Evolutionary conservation across 306 rosid genomes (phyloP), one percentile per base, ranked within the genome.

Genomic region (Gleditsia sinensis): DNA sequence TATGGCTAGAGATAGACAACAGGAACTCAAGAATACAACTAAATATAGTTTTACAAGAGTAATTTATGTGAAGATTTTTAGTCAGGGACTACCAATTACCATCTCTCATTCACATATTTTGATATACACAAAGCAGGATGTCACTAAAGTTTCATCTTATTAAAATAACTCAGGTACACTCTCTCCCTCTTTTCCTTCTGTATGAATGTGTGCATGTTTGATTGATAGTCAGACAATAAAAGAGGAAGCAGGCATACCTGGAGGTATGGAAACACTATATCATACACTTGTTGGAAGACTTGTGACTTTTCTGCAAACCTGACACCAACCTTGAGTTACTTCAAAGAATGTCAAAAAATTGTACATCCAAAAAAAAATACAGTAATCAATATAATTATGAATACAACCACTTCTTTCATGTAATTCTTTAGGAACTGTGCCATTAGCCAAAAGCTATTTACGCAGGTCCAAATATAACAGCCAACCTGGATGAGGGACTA

Each of bases 251-350:
- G 27, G 71, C 49, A 67, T 69, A 83, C 97, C 98, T 94, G 97
- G 80, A 94, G 88, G 84, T 83, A 84, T 50, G 98, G 98, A 78
- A 63, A 72, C 53, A 90, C 81, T 21, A 25, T 51, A 59, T 80
- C 66, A 77, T 83, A 90, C 58, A 88, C 95, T 54, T 75, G 93
- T 51, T 48, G 62, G 80, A 90, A 87, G 65, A 89, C 24, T 33
- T 83, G 80, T 70, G 96, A 91, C 76, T 86, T 87, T 11, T 73
- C 78, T 9, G 88, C 89, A 76, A 87, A 84, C 93, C 98, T 90
- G 97, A 85, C 64, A 79, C 69, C 53, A 70, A 23, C 50, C 43
- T 30, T 46, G 42, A 74, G 81, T 78, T 45, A 80, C 51, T 65
- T 53, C 51, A 28, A 56, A 75, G 43, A 68, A 45, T 32, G 33